These are phyloP conservation scores for Acer negundo DNA, from an alignment of 345 rosid genomes.

Conservation along the genomic window DNA sequence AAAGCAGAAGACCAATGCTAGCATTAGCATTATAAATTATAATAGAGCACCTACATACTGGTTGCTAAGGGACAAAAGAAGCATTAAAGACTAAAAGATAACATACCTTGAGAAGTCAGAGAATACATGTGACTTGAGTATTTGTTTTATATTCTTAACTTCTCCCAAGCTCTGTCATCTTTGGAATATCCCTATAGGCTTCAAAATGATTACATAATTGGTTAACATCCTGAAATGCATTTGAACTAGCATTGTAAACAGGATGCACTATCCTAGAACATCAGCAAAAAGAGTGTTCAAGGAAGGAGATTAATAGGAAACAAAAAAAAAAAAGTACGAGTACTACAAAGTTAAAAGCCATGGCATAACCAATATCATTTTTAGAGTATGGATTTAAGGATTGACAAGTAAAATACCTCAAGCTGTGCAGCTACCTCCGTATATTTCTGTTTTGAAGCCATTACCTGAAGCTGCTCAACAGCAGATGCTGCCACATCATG, in stretches of 20 bases:
- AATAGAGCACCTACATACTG: neutral
- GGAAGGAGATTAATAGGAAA: neutral
- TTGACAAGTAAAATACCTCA: slow-evolving; percentile 58
- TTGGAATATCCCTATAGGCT: slow-evolving; percentile 95
- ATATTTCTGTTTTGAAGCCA: slow-evolving; percentile 97
- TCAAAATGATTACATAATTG: slow-evolving; percentile 97
- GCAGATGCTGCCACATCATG: slow-evolving; percentile 75
- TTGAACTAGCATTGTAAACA: slow-evolving; percentile 23
- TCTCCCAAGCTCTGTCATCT: slow-evolving; percentile 95
- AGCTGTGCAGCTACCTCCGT: slow-evolving; percentile 98
- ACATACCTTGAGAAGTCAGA: slow-evolving; percentile 93
- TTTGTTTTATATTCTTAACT: slow-evolving; percentile 89
- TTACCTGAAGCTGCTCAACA: slow-evolving; percentile 96
- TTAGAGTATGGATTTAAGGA: neutral
- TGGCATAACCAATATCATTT: neutral
- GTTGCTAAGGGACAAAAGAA: neutral
- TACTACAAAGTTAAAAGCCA: neutral
- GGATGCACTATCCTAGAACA: slow-evolving; percentile 1
- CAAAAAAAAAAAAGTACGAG: neutral
- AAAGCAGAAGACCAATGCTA: neutral
- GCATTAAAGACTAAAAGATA: neutral
- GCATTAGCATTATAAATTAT: neutral
- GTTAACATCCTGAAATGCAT: slow-evolving; percentile 87
- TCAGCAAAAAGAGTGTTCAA: neutral
- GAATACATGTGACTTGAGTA: slow-evolving; percentile 91